Conservation (phyloP, 495 filamentous ascomycete species). For the Haplographium delicatum region DNA sequence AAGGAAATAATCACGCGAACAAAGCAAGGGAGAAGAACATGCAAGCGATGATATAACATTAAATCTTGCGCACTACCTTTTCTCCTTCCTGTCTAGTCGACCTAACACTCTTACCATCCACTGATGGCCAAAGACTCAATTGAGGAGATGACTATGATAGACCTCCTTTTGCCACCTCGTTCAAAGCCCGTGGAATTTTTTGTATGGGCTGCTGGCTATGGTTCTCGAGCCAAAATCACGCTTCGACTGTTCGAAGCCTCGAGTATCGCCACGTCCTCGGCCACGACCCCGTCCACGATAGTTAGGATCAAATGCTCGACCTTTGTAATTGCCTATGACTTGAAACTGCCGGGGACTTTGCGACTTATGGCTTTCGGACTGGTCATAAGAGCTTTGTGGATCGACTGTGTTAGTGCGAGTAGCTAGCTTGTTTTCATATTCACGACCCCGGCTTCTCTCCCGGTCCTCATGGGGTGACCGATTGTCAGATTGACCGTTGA, state of each 20-base stretch:
- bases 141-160: conserved; percentile 7
- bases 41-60: neutral
- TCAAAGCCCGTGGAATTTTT: conserved; percentile 15
- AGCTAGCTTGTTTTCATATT: conserved; percentile 18
- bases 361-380: too few relatives aligned
- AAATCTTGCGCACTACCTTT: neutral
- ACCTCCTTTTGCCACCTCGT: conserved; percentile 26
- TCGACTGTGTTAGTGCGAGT: conserved; percentile 7
- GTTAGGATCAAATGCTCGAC: conserved; percentile 18
- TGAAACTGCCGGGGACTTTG: too few relatives aligned
- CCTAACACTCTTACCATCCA: too few relatives aligned
- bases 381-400: conserved; percentile 7
- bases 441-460: conserved; percentile 15
- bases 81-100: too few relatives aligned
- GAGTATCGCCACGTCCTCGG: conserved; percentile 10
- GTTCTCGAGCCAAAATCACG: conserved; percentile 7
- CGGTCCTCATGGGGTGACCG: conserved; percentile 20
- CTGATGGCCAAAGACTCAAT: too few relatives aligned
- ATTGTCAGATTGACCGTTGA: conserved; percentile 14
- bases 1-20: neutral
- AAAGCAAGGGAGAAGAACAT: too few relatives aligned
- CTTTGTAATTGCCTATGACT: conserved; percentile 17
- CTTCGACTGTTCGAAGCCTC: conserved; percentile 6
- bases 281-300: conserved; percentile 15
- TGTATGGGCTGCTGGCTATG: conserved; percentile 13